phyloP scores from a whole-genome alignment of 306 rosid genomes.

The Sophora flavescens region DNA sequence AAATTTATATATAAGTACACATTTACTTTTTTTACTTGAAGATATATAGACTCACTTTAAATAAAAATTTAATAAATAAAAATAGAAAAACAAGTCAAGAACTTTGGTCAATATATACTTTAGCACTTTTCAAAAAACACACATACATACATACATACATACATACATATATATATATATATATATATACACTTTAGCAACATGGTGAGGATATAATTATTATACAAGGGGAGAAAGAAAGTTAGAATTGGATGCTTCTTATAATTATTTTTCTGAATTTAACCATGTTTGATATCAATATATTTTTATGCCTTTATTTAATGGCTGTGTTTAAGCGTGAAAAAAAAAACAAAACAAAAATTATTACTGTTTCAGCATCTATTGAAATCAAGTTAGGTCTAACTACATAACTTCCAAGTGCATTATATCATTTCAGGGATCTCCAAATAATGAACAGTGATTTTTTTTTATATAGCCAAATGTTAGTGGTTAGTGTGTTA shows the following conservation, averaged over 20 bases:
- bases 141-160: too few relatives aligned
- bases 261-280: background rate
- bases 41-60: too few relatives aligned
- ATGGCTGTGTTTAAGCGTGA: background rate
- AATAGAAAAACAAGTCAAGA: background rate
- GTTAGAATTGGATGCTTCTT: background rate
- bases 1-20: too few relatives aligned
- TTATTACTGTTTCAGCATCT: background rate
- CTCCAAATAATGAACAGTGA: background rate
- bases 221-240: background rate
- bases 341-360: background rate
- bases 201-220: background rate
- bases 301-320: background rate
- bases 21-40: too few relatives aligned
- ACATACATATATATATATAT: too few relatives aligned
- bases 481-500: too few relatives aligned
- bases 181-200: background rate
- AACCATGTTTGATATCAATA: background rate
- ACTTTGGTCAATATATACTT: background rate
- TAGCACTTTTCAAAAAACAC: too few relatives aligned
- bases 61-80: background rate
- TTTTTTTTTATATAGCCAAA: too few relatives aligned
- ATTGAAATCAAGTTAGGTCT: background rate
- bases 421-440: background rate
- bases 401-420: background rate